Evolutionary conservation across 2,329 filamentous ascomycete species (phyloP), one percentile per base, ranked within the genome.

Genomic region (Aspergillus sp.): DNA sequence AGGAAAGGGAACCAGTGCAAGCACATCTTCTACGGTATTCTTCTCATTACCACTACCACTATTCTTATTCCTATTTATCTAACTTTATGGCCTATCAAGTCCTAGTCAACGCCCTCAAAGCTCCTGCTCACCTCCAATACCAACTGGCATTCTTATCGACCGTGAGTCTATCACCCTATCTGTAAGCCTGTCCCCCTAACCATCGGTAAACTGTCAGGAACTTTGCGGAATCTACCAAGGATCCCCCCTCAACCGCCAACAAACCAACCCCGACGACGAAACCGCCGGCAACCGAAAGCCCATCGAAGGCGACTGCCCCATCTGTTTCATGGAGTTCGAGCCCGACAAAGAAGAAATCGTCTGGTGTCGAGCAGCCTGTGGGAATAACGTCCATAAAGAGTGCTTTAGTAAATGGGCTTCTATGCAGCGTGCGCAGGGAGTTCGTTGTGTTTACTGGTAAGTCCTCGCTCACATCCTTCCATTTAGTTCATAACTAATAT

Each of bases 241-340:
- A 10, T 77, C 80, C 1, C 73, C 78, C 0, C 63, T 74, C 2
- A 73, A 74, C 2, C 72, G 72, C 3, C 63, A 70, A 19, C 67
- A 70, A 26, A 57, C 63, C 7, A 53, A 61, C 7, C 53, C 60
- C 35, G 52, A 62, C 29, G 64, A 69, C 7, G 63, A 70, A 5
- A 61, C 63, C 6, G 60, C 72, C 29, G 72, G 74, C 12, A 76
- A 76, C 12, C 75, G 79, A 48, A 83, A 81, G 55, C 67, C 76
- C 1, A 62, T 82, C 32, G 77, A 81, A 44, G 80, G 78, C 26
- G 78, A 82, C 50, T 84, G 81, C 55, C 78, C 79, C 0, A 79
- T 83, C 51, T 83, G 81, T 61, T 79, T 77, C 58, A 76, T 74
- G 65, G 74, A 78, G 43, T 73, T 80, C 44, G 68, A 74, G 28